These are phyloP conservation scores for Colletotrichum nymphaeae DNA, from an alignment of 2,329 filamentous ascomycete genomes.

Conservation along the genomic window DNA sequence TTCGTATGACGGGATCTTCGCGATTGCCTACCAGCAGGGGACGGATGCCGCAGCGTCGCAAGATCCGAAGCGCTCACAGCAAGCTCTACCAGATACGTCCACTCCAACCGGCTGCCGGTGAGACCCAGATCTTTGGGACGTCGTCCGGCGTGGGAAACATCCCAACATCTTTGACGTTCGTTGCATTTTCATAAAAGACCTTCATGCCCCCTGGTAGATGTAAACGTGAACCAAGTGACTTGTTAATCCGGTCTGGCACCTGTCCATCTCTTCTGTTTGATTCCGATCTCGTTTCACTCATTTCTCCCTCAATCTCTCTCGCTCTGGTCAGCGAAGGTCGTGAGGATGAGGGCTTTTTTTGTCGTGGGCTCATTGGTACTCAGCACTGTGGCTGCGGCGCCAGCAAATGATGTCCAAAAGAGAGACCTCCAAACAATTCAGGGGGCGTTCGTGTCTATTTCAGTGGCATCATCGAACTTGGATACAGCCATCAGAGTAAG, in stretches of 20 bases:
- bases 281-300: background rate
- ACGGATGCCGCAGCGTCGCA: background rate
- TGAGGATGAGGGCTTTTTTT: conserved; percentile 6
- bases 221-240: background rate
- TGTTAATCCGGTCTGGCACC: background rate
- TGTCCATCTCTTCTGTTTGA: background rate
- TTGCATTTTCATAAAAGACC: background rate
- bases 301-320: background rate
- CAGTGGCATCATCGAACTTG: conserved; percentile 12
- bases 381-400: background rate
- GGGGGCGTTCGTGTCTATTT: background rate
- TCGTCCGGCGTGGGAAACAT: background rate
- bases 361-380: conserved; percentile 1
- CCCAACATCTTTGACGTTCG: background rate
- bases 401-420: background rate
- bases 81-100: conserved; percentile 9
- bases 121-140: background rate
- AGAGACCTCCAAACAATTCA: conserved; percentile 7
- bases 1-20: background rate
- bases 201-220: background rate
- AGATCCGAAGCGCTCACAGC: conserved; percentile 1
- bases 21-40: too few species aligned
- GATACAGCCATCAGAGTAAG: conserved; percentile 11
- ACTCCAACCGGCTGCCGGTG: background rate
- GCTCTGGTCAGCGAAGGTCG: background rate